phyloP scores from a whole-genome alignment of 2,329 filamentous ascomycete genomes.

The Leptosphaerulina australis region DNA sequence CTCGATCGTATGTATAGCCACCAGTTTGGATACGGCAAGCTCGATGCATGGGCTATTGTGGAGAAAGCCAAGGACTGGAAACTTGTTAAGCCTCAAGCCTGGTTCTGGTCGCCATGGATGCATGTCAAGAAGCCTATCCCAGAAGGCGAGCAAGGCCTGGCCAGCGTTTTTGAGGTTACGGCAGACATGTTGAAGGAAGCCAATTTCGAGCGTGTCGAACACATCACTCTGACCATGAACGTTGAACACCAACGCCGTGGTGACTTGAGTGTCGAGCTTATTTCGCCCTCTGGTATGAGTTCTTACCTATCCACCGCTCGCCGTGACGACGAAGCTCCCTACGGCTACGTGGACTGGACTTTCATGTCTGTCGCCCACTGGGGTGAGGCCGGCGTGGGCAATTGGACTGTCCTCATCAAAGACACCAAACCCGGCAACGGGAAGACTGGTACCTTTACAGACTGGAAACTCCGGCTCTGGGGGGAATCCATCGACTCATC shows the following conservation, averaged over 20 bases:
- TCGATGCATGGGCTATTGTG: conserved; percentile 85
- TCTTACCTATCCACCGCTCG: conserved; percentile 84
- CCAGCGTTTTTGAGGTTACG: conserved; percentile 82
- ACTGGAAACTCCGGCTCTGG: conserved; percentile 95
- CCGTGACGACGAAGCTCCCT: conserved; percentile 66
- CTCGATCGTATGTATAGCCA: conserved; percentile 90
- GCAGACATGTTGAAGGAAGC: conserved; percentile 77
- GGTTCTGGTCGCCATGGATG: conserved; percentile 92
- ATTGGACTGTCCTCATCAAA: conserved; percentile 89
- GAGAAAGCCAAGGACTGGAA: conserved; percentile 85
- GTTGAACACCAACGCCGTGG: conserved; percentile 84
- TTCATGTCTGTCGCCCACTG: conserved; percentile 99
- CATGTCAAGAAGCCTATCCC: conserved; percentile 86
- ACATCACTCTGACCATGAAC: conserved; percentile 98
- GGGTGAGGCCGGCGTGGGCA: conserved; percentile 87
- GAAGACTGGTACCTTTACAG: conserved; percentile 76
- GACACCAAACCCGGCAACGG: conserved; percentile 77
- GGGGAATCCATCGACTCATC: conserved; percentile 81
- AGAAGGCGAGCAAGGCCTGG: conserved; percentile 79
- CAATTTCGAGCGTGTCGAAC: conserved; percentile 86
- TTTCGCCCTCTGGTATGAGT: conserved; percentile 79
- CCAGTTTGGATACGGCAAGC: conserved; percentile 93
- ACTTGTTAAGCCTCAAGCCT: conserved; percentile 91
- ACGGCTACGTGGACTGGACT: conserved; percentile 92
- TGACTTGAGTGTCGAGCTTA: conserved; percentile 88